Conservation (phyloP, 208 protist genomes). For the Acanthamoeba sp. region DNA sequence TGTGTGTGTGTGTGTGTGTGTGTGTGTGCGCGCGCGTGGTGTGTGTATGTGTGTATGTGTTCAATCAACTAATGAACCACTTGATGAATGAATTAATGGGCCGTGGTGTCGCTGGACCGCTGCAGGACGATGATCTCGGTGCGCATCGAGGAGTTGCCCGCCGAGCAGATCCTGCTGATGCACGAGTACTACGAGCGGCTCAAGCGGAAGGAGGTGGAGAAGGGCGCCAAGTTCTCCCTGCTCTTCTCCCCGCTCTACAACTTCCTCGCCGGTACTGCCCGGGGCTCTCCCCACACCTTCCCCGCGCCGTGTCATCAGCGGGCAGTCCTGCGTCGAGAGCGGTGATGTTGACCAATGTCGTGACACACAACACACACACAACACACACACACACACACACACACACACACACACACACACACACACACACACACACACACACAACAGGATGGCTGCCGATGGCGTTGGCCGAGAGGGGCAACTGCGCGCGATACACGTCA, state of each 20-base stretch:
- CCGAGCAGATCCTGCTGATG: conserved; percentile 49
- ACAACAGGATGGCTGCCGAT: conserved; percentile 31
- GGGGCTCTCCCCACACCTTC: no score
- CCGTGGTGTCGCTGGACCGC: not conserved
- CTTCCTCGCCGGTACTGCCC: conserved; percentile 46
- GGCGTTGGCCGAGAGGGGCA: conserved; percentile 40
- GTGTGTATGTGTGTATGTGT: no score
- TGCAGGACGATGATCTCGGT: conserved; percentile 53
- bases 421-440: not conserved
- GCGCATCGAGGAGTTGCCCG: conserved; percentile 46
- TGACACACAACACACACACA: no score
- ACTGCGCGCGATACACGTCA: conserved; percentile 70
- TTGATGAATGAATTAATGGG: not conserved
- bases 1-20: no score
- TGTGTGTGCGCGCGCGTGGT: not conserved
- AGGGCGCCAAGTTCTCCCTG: conserved; percentile 59
- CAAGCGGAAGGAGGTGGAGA: conserved; percentile 46
- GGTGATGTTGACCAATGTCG: no score
- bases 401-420: no score
- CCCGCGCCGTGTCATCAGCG: no score
- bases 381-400: no score
- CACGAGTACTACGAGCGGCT: conserved; percentile 52
- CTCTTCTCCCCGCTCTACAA: conserved; percentile 67
- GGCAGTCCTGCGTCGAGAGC: no score
- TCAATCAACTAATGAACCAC: no score